Evolutionary conservation across 768 basidiomycete species (phyloP).

Genomic region (Collybia nuda): DNA sequence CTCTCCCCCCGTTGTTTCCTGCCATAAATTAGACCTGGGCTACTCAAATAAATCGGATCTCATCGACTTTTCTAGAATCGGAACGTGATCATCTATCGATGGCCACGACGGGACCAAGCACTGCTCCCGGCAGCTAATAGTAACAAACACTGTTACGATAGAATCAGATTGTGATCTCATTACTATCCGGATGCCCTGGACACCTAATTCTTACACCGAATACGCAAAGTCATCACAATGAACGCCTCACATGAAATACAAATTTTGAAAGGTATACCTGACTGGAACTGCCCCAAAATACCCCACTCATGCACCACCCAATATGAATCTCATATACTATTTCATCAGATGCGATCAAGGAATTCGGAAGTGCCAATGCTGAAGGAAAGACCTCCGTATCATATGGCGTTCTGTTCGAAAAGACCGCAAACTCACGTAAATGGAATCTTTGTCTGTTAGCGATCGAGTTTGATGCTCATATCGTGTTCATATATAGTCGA

Average conservation of each 20-base stretch:
- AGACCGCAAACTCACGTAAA: conserved; percentile 46
- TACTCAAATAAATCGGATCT: too few relatives aligned
- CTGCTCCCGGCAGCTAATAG: too few relatives aligned
- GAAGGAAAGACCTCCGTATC: conserved; percentile 37
- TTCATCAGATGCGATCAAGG: conserved; percentile 41
- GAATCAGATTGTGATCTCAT: too few relatives aligned
- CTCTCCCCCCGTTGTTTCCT: too few relatives aligned
- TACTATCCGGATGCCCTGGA: background rate
- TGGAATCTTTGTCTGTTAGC: background rate
- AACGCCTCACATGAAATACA: conserved; percentile 35
- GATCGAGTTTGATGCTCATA: background rate
- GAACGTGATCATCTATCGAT: too few relatives aligned
- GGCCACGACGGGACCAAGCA: too few relatives aligned
- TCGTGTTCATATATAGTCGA: conserved; percentile 35
- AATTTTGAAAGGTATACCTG: conserved; percentile 28
- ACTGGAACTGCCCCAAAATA: too few relatives aligned
- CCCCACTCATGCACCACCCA: background rate
- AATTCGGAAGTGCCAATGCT: conserved; percentile 34
- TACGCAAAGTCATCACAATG: conserved; percentile 7
- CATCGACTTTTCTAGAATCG: too few relatives aligned
- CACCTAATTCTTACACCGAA: too few relatives aligned
- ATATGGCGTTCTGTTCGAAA: conserved; percentile 45
- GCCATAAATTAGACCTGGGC: too few relatives aligned
- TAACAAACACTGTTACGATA: too few relatives aligned
- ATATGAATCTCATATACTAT: background rate